A percentile compares a stretch with the other conserved stretches of the same genome.
Evolutionary conservation across 2,329 filamentous ascomycete species (phyloP).

Genomic region (Fusarium torreyae): DNA sequence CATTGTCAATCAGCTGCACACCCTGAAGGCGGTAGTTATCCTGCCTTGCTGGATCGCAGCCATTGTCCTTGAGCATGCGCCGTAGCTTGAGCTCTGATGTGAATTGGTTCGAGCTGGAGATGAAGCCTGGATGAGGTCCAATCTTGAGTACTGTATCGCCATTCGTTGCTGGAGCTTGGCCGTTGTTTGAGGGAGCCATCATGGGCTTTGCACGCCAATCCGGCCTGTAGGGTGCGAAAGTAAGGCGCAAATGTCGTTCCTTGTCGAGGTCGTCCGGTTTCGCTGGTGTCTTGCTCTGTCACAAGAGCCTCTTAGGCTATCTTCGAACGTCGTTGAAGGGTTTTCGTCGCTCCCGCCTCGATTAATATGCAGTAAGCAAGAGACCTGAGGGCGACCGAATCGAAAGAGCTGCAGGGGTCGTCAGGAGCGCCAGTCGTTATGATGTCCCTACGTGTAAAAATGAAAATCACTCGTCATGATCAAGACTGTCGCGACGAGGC

Average conservation of each 20-base stretch:
- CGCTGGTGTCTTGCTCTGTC: background rate
- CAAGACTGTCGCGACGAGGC: constrained; percentile 33
- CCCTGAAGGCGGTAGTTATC: constrained; percentile 87
- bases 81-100: constrained; percentile 86
- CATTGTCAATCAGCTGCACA: constrained; percentile 89
- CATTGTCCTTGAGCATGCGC: constrained; percentile 77
- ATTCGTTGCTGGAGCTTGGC: constrained; percentile 31
- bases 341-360: background rate
- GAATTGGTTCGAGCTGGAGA: constrained; percentile 75
- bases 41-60: constrained; percentile 83
- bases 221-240: background rate
- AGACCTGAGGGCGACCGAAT: background rate
- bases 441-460: background rate
- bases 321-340: background rate
- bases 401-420: background rate
- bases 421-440: too few species aligned
- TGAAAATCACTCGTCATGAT: constrained; percentile 32
- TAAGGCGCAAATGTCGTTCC: background rate
- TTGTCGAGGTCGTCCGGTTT: background rate
- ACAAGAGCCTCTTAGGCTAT: background rate
- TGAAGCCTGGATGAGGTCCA: constrained; percentile 64
- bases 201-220: background rate
- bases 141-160: constrained; percentile 46
- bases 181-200: constrained; percentile 39
- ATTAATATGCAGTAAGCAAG: background rate